A percentile compares a stretch with the other conserved stretches of the same genome.
Conservation (phyloP, 441 rosid genomes). For the Pelargonium cotyledonis region DNA sequence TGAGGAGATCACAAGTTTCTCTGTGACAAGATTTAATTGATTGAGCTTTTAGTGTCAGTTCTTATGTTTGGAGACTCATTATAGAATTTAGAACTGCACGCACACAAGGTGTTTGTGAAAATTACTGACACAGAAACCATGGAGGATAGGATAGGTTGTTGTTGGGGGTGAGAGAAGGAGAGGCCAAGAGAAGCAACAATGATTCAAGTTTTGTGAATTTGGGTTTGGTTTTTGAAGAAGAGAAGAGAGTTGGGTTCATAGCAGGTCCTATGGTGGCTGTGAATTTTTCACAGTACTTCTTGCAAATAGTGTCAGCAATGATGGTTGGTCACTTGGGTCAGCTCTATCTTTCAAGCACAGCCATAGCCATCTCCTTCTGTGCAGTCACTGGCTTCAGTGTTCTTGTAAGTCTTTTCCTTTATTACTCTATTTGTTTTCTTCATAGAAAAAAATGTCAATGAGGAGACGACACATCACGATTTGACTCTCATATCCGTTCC, state of each 20-base stretch:
- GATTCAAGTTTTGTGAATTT: too few species aligned
- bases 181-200: too few species aligned
- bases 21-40: too few species aligned
- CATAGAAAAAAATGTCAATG: too few species aligned
- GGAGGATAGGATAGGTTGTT: background rate
- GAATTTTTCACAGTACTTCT: conserved; percentile 33
- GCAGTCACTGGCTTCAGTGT: conserved; percentile 47
- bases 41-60: too few species aligned
- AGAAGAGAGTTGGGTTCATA: conserved; percentile 33
- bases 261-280: conserved; percentile 60
- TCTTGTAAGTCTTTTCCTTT: conserved; percentile 24
- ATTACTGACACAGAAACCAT: background rate
- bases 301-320: conserved; percentile 41
- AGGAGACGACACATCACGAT: too few species aligned
- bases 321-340: conserved; percentile 61
- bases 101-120: background rate
- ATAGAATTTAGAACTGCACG: too few species aligned
- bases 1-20: too few species aligned
- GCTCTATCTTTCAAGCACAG: conserved; percentile 45
- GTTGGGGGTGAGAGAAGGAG: background rate
- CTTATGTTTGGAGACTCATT: too few species aligned
- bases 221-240: conserved; percentile 26
- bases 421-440: too few species aligned
- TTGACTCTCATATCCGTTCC: too few species aligned
- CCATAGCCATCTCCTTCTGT: conserved; percentile 43